Percentiles rank a stretch among this genome's conserved stretches.
Evolutionary conservation across 306 rosid species (phyloP).

Genomic region (Castanea sativa): DNA sequence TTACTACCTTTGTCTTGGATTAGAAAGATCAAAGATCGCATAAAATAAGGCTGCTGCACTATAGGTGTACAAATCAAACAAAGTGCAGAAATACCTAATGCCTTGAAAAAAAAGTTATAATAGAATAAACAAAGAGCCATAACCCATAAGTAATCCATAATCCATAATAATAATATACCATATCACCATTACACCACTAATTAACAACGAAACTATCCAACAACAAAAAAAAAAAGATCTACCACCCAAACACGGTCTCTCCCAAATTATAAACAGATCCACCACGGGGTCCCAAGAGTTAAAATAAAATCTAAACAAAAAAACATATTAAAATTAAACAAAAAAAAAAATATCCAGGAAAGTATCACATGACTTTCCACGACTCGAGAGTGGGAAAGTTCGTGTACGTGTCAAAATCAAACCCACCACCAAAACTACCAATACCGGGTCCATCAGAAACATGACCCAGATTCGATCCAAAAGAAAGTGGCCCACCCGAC

Average conservation of each 20-base stretch:
- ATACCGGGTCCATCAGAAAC: conserved; percentile 14
- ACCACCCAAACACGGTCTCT: conserved; percentile 13
- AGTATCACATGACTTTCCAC: conserved; percentile 75
- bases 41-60: too few species aligned
- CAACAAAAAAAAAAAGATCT: not conserved
- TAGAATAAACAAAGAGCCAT: conserved; percentile 8
- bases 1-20: too few species aligned
- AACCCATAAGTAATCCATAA: not conserved
- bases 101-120: not conserved
- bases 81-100: too few species aligned
- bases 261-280: conserved; percentile 39
- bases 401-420: conserved; percentile 63
- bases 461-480: conserved; percentile 6
- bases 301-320: not conserved
- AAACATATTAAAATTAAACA: not conserved
- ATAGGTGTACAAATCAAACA: too few species aligned
- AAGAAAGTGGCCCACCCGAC: conserved; percentile 21
- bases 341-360: not conserved
- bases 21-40: too few species aligned
- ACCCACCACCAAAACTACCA: conserved; percentile 24
- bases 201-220: conserved; percentile 24
- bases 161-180: not conserved
- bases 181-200: conserved; percentile 14
- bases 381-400: conserved; percentile 89
- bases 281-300: not conserved